phyloP scores from a whole-genome alignment of 78 protist species.

The Polysphondylium violaceum region DNA sequence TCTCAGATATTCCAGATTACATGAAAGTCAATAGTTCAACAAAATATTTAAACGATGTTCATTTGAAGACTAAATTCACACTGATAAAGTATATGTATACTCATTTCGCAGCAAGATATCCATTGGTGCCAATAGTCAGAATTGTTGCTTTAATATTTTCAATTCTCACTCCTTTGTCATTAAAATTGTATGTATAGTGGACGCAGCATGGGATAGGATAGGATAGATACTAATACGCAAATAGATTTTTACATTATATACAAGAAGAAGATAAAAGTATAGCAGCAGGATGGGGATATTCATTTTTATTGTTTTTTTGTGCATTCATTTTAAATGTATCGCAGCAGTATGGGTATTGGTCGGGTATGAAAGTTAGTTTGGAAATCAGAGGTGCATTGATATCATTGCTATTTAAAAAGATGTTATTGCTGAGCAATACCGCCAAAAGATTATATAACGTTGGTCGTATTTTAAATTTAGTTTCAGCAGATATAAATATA shows the following conservation, averaged over 20 bases:
- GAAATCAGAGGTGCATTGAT: conserved; percentile 32
- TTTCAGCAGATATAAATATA: conserved; percentile 28
- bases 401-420: conserved; percentile 28
- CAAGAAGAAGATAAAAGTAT: conserved; percentile 16
- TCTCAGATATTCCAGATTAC: conserved; percentile 7
- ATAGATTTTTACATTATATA: conserved; percentile 32
- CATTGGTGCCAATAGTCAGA: not conserved
- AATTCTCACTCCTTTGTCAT: conserved; percentile 28
- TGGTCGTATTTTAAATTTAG: conserved; percentile 41
- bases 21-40: conserved; percentile 10
- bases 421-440: conserved; percentile 5
- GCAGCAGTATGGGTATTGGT: conserved; percentile 30
- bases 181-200: conserved; percentile 19
- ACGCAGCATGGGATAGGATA: not conserved
- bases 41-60: not conserved
- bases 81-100: not conserved
- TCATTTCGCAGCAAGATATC: conserved; percentile 16
- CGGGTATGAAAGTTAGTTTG: conserved; percentile 13
- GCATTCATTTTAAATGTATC: conserved; percentile 1
- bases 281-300: not conserved
- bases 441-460: not conserved
- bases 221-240: not conserved
- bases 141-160: conserved; percentile 10
- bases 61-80: not conserved
- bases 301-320: conserved; percentile 15